phyloP scores from a whole-genome alignment of 1,284 basidiomycete species.

The Exobasidium rhododendri region DNA sequence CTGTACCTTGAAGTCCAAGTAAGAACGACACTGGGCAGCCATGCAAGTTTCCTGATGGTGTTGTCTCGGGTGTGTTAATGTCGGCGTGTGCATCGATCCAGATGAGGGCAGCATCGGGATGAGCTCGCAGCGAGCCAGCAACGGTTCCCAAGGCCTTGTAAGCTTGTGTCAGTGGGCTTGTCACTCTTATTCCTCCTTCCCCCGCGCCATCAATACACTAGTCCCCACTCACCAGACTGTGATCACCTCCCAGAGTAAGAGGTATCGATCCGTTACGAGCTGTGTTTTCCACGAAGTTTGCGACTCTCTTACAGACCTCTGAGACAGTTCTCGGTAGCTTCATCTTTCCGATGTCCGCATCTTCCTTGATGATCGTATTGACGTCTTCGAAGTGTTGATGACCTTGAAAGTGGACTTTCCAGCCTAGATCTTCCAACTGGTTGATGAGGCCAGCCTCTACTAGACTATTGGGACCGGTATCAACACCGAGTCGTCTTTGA shows the following conservation, averaged over 20 bases:
- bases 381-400: slow-evolving; percentile 84
- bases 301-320: slow-evolving; percentile 75
- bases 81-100: slow-evolving; percentile 76
- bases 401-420: slow-evolving; percentile 82
- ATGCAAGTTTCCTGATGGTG: slow-evolving; percentile 86
- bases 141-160: slow-evolving; percentile 54
- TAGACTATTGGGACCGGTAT: slow-evolving; percentile 46
- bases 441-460: slow-evolving; percentile 40
- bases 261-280: slow-evolving; percentile 75
- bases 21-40: slow-evolving; percentile 98
- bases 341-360: slow-evolving; percentile 43
- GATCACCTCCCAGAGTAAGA: slow-evolving; percentile 92
- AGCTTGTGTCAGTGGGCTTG: too few relatives aligned
- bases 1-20: slow-evolving; percentile 53
- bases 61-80: slow-evolving; percentile 86
- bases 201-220: not conserved
- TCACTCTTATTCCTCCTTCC: too few relatives aligned
- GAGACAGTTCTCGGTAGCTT: slow-evolving; percentile 46
- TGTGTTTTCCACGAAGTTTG: slow-evolving; percentile 71
- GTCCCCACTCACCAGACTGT: slow-evolving; percentile 69
- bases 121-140: slow-evolving; percentile 55
- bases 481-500: slow-evolving; percentile 47
- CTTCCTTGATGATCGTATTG: slow-evolving; percentile 51
- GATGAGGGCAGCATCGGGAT: slow-evolving; percentile 72
- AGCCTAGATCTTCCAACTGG: slow-evolving; percentile 65